Base-by-base conservation (phyloP, 176 grass and related monocot species). In the Oryza punctata region DNA sequence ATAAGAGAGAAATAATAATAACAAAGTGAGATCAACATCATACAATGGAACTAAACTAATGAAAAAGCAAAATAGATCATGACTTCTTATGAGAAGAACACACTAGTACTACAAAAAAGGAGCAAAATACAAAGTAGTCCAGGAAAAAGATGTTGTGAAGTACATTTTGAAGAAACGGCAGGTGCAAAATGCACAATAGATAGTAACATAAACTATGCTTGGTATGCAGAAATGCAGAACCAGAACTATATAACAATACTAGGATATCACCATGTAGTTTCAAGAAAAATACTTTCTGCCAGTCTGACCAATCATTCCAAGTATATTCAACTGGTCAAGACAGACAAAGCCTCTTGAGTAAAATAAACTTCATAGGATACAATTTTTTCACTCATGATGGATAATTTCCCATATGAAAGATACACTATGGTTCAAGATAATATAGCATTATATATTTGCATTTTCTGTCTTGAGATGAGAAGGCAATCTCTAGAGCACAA, bases 11-110 rank as follows among this genome's bases (percentile, higher is more conserved):
- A 60, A 78, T 6, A 21, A 28, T 60, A 1, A 18, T 49, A 43
- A 80, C 1, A 67, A 19, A n/a, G 70, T 68, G 65, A 78, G 49
- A 33, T 70, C 44, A 18, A 65, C 75, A n/a, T 82, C 10, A 57
- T 30, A 69, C 4, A 81, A 13, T 71, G 50, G 84, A 28, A 84
- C 15, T 46, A 76, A 80, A 76, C 57, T 83, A 10, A 65, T 12
- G 23, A 77, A 57, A 77, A 75, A 0, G 71, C 14, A 12, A 64
- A 70, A 26, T 46, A 12, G 25, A 82, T 32, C 76, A 30, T 70
- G 47, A 73, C 63, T 24, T 24, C 5, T 66, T 44, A 75, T 15
- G 16, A 63, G 16, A 80, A 44, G 38, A 75, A 18, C 81, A 43
- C 18, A 47, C 32, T 37, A 26, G 30, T 19, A 19, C 74, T 54